These are phyloP conservation scores for Aspergillus sp. DNA, from an alignment of 2,329 filamentous ascomycete genomes.

Conservation along the genomic window DNA sequence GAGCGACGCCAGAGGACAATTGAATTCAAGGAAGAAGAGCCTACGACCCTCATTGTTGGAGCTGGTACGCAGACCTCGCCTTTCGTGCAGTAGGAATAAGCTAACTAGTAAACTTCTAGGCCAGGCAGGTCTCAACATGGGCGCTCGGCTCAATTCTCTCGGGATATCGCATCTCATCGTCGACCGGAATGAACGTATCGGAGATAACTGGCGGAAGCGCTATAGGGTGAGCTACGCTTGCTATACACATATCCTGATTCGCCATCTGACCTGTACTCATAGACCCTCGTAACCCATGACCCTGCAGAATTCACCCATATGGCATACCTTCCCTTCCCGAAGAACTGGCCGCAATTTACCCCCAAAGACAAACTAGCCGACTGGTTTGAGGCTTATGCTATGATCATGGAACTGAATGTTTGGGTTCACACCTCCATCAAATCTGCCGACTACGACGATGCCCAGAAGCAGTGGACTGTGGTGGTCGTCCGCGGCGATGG, in stretches of 20 bases:
- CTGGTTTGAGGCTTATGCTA: conserved; percentile 53
- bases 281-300: conserved; percentile 45
- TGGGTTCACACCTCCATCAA: conserved; percentile 46
- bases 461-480: conserved; percentile 43
- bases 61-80: conserved; percentile 30
- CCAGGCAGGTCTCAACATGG: conserved; percentile 47
- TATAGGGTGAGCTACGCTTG: conserved; percentile 40
- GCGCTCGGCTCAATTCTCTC: conserved; percentile 45
- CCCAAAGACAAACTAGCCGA: conserved; percentile 51
- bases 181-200: conserved; percentile 49
- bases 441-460: conserved; percentile 44
- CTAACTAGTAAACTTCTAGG: conserved; percentile 26
- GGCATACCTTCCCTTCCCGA: conserved; percentile 44
- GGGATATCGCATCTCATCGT: conserved; percentile 47
- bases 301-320: conserved; percentile 44
- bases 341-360: conserved; percentile 48
- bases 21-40: conserved; percentile 40
- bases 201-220: conserved; percentile 55
- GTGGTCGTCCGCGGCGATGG: conserved; percentile 30
- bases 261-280: not conserved
- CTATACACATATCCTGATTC: not conserved
- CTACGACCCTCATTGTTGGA: conserved; percentile 46
- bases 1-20: conserved; percentile 36
- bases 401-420: conserved; percentile 53
- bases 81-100: not conserved